These are phyloP conservation scores for Lepidium africanum DNA, from an alignment of 345 rosid species.

Conservation along the genomic window DNA sequence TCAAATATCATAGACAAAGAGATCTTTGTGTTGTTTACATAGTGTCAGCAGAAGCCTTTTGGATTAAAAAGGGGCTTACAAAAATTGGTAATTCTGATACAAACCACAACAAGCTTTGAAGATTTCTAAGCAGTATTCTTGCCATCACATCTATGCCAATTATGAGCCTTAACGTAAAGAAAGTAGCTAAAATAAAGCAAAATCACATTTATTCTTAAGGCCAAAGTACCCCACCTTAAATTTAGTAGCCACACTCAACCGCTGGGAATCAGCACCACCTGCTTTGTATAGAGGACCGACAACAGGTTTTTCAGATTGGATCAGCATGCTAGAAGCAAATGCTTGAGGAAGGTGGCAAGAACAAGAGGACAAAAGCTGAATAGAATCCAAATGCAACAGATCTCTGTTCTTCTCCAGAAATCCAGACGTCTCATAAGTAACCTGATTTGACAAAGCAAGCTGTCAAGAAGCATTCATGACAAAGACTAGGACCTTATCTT, in stretches of 20 bases:
- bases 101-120: conserved; percentile 8
- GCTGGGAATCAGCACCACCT: conserved; percentile 96
- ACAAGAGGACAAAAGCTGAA: conserved; percentile 83
- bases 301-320: conserved; percentile 69
- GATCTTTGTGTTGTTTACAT: neutral
- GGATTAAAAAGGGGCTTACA: neutral
- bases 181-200: neutral
- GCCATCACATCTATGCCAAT: neutral
- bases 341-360: conserved; percentile 80
- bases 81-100: neutral
- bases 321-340: conserved; percentile 85
- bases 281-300: conserved; percentile 81
- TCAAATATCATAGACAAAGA: conserved; percentile 7
- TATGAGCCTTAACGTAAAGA: neutral
- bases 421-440: conserved; percentile 85
- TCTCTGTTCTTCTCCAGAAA: conserved; percentile 98
- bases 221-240: conserved; percentile 58
- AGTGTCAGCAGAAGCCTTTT: neutral
- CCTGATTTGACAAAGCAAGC: conserved; percentile 43
- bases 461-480: conserved; percentile 17
- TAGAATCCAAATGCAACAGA: conserved; percentile 85
- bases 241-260: conserved; percentile 85
- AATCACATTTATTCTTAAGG: neutral
- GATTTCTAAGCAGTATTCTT: neutral
- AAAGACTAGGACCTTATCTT: neutral